phyloP scores from a whole-genome alignment of 257 asterid species.

The Nicotiana knightiana region DNA sequence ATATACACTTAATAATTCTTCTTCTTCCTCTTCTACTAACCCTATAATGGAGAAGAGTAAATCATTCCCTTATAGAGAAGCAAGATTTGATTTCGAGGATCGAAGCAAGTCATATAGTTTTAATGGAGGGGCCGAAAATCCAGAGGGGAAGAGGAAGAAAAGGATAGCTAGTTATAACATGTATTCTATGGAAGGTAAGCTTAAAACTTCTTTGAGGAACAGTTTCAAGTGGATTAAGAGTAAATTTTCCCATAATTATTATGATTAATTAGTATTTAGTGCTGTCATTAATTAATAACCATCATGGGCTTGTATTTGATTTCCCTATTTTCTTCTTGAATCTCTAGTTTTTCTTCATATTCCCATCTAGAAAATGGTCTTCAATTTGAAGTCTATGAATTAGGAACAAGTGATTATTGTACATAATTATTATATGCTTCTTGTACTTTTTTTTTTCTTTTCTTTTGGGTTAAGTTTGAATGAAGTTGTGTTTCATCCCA shows the following conservation, averaged over 20 bases:
- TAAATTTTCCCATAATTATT: slow-evolving; percentile 50
- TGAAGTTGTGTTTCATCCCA: too few species aligned
- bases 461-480: too few species aligned
- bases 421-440: too few species aligned
- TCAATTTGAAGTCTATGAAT: too few species aligned
- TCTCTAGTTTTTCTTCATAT: too few species aligned
- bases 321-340: too few species aligned
- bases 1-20: neutral
- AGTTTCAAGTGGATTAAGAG: slow-evolving; percentile 92
- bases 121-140: slow-evolving; percentile 54
- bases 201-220: slow-evolving; percentile 72
- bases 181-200: slow-evolving; percentile 75
- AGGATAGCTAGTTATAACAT: slow-evolving; percentile 78
- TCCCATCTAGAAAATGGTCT: too few species aligned
- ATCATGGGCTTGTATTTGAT: too few species aligned
- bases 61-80: slow-evolving; percentile 49
- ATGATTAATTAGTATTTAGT: slow-evolving; percentile 12
- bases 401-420: too few species aligned
- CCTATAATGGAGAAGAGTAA: slow-evolving; percentile 58
- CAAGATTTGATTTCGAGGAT: slow-evolving; percentile 63
- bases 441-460: too few species aligned
- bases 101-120: slow-evolving; percentile 69
- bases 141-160: slow-evolving; percentile 71
- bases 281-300: too few species aligned
- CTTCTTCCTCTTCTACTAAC: slow-evolving; percentile 21